These are phyloP conservation scores for Xerocomellus intermedius DNA, from an alignment of 768 basidiomycete genomes.

Conservation along the genomic window DNA sequence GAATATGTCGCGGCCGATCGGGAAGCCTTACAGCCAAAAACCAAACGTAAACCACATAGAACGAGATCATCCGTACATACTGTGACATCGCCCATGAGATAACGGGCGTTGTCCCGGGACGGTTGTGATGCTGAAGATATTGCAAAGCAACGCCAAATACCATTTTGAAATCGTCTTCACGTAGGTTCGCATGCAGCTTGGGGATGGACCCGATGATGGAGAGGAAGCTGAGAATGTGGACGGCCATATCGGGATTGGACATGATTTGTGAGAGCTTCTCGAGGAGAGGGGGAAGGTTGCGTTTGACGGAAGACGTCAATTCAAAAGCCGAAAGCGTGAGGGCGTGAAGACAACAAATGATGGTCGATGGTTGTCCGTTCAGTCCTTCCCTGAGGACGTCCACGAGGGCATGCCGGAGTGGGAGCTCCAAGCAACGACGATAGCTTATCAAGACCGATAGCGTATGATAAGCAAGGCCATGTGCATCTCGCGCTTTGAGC, in stretches of 20 bases:
- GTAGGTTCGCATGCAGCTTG: slow-evolving; percentile 83
- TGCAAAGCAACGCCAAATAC: slow-evolving; percentile 93
- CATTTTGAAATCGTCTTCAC: slow-evolving; percentile 85
- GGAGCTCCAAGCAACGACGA: slow-evolving; percentile 68
- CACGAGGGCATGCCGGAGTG: slow-evolving; percentile 65
- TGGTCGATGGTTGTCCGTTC: slow-evolving; percentile 67
- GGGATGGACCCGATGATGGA: slow-evolving; percentile 81
- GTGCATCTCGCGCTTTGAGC: slow-evolving; percentile 76
- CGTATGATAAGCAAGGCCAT: slow-evolving; percentile 84
- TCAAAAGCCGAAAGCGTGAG: slow-evolving; percentile 88
- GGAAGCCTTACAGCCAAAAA: slow-evolving; percentile 84
- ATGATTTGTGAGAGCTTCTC: slow-evolving; percentile 91
- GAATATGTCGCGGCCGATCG: slow-evolving; percentile 77
- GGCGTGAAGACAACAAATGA: slow-evolving; percentile 88
- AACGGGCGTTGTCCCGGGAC: slow-evolving; percentile 52
- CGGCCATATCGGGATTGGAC: slow-evolving; percentile 88
- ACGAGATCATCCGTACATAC: slow-evolving; percentile 86
- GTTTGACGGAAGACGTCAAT: slow-evolving; percentile 76
- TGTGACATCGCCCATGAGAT: slow-evolving; percentile 87
- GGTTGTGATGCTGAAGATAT: slow-evolving; percentile 90
- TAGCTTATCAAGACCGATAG: slow-evolving; percentile 89
- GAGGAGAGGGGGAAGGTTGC: slow-evolving; percentile 74
- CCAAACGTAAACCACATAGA: slow-evolving; percentile 92
- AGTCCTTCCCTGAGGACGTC: slow-evolving; percentile 71
- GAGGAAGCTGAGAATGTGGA: slow-evolving; percentile 94